Conservation (phyloP, 2,329 filamentous ascomycete species). For the Diaporthe citri region DNA sequence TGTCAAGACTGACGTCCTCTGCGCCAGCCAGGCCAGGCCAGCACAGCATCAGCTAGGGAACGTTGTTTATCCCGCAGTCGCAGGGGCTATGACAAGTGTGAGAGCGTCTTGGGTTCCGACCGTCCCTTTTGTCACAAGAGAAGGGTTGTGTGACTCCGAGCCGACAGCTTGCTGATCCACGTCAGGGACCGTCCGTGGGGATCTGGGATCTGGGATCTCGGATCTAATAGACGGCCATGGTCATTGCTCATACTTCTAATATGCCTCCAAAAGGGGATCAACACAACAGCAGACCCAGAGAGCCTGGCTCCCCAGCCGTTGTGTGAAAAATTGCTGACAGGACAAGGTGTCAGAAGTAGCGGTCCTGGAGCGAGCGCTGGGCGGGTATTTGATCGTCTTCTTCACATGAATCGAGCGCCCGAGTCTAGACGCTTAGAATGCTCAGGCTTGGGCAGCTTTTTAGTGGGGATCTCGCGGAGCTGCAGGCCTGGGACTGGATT, state of each 20-base stretch:
- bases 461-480: conserved; percentile 18
- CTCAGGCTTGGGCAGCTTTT: conserved; percentile 26
- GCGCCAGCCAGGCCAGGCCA: not conserved
- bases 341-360: not conserved
- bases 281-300: not conserved
- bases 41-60: not conserved
- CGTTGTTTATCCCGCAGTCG: conserved; percentile 6
- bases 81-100: not conserved
- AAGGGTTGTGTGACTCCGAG: conserved; percentile 7
- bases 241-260: not conserved
- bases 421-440: conserved; percentile 1
- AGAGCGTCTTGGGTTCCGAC: not conserved
- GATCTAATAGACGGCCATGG: not conserved
- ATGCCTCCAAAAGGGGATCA: not conserved
- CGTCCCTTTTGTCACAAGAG: not conserved
- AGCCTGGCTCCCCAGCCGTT: not conserved
- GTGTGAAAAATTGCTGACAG: not conserved
- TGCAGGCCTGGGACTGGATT: conserved; percentile 35
- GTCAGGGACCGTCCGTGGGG: not conserved
- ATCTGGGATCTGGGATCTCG: not conserved
- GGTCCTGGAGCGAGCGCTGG: not conserved
- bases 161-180: conserved; percentile 19
- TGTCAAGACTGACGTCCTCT: not conserved
- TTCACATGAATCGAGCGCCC: conserved; percentile 22
- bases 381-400: conserved; percentile 6